These are phyloP conservation scores for Stenogyne calaminthoides DNA, from an alignment of 305 asterid genomes.

Conservation along the genomic window DNA sequence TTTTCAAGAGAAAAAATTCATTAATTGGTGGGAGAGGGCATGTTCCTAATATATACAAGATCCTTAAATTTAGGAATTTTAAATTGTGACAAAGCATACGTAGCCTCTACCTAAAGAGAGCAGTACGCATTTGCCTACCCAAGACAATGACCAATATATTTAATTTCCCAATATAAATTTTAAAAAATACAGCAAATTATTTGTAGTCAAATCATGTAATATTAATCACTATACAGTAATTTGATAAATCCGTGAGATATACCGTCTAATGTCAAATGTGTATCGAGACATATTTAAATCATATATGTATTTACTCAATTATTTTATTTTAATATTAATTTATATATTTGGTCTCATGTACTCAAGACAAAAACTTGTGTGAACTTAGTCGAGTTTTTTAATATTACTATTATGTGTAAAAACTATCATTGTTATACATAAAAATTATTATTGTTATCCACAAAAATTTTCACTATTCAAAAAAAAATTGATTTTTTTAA, in stretches of 20 bases:
- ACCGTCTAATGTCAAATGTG: too few relatives aligned
- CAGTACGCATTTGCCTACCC: constrained; percentile 12
- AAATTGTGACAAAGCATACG: not conserved
- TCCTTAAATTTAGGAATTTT: constrained; percentile 22
- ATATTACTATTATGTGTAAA: too few relatives aligned
- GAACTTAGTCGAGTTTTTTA: too few relatives aligned
- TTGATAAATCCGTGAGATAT: too few relatives aligned
- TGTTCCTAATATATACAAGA: constrained; percentile 12
- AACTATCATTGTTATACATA: too few relatives aligned
- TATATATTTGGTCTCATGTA: not conserved
- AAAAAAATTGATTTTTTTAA: too few relatives aligned
- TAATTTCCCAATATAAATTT: not conserved
- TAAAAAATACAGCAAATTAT: not conserved
- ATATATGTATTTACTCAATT: not conserved
- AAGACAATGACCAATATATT: constrained; percentile 20
- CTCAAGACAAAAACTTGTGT: too few relatives aligned
- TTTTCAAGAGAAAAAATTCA: not conserved
- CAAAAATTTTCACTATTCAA: too few relatives aligned
- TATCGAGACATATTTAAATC: too few relatives aligned
- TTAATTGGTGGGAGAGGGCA: not conserved
- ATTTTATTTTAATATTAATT: too few relatives aligned
- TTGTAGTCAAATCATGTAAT: not conserved
- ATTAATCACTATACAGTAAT: constrained; percentile 18
- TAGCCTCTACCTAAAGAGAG: not conserved
- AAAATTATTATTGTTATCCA: too few relatives aligned